phyloP scores from a whole-genome alignment of 257 asterid genomes.

The Ophiorrhiza pumila region DNA sequence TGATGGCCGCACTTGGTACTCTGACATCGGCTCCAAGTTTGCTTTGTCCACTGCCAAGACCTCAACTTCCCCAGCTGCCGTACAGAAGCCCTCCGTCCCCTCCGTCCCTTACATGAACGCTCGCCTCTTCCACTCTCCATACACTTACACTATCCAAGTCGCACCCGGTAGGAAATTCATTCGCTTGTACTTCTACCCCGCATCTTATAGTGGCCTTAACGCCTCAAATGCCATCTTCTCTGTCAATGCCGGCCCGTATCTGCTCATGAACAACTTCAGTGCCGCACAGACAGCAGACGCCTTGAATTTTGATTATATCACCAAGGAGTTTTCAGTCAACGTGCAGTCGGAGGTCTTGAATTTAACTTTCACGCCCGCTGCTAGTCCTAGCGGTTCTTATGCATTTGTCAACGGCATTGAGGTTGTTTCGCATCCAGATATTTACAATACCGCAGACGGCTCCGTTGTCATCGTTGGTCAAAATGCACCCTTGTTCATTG shows the following conservation, averaged over 20 bases:
- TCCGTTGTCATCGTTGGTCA: conserved; percentile 40
- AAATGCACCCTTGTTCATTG: conserved; percentile 39
- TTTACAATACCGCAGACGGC: conserved; percentile 54
- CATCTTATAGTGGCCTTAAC: conserved; percentile 50
- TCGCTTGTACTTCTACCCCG: conserved; percentile 81
- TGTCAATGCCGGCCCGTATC: conserved; percentile 48
- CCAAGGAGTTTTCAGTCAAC: conserved; percentile 70
- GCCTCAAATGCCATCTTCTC: conserved; percentile 59
- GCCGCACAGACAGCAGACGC: conserved; percentile 63
- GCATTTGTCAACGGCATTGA: conserved; percentile 87
- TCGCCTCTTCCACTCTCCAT: conserved; percentile 62
- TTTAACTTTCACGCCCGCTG: conserved; percentile 62
- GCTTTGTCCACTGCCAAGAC: conserved; percentile 44
- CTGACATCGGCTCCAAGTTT: conserved; percentile 71
- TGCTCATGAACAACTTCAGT: conserved; percentile 71
- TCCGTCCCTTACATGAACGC: conserved; percentile 83
- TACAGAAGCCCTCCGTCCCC: conserved; percentile 76
- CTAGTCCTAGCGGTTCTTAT: conserved; percentile 38
- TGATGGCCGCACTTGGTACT: conserved; percentile 70
- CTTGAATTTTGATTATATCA: conserved; percentile 56
- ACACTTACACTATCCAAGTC: conserved; percentile 80
- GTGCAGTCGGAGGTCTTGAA: conserved; percentile 41
- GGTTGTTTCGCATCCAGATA: conserved; percentile 82
- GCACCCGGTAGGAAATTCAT: conserved; percentile 74
- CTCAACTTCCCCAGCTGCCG: conserved; percentile 44